Evolutionary conservation across 1,284 basidiomycete genomes (phyloP).

Genomic region (Leccinum subrobustum): DNA sequence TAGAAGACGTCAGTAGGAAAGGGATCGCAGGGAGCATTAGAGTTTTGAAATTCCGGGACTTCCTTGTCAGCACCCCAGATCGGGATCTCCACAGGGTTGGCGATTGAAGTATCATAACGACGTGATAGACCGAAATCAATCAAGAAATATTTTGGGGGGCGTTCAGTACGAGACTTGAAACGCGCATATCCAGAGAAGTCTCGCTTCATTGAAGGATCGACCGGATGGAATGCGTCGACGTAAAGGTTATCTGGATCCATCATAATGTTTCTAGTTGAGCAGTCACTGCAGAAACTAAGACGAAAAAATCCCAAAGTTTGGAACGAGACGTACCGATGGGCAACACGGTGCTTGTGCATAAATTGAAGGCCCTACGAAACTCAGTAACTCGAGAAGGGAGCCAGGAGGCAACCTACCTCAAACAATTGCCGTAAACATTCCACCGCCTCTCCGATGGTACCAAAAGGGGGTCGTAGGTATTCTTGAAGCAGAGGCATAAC

Average conservation of each 20-base stretch:
- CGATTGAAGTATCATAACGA: slow-evolving; percentile 22
- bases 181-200: slow-evolving; percentile 23
- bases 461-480: background rate
- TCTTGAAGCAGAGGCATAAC: too few relatives aligned
- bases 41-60: slow-evolving; percentile 23
- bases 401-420: background rate
- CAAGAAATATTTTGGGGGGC: slow-evolving; percentile 35
- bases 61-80: slow-evolving; percentile 26
- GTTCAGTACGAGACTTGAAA: slow-evolving; percentile 27
- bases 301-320: too few relatives aligned
- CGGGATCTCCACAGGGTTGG: slow-evolving; percentile 19
- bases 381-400: too few relatives aligned
- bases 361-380: slow-evolving; percentile 19
- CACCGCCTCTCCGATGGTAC: slow-evolving; percentile 34
- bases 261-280: slow-evolving; percentile 35
- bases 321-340: slow-evolving; percentile 13
- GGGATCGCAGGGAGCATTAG: slow-evolving; percentile 29
- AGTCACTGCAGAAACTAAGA: slow-evolving; percentile 10
- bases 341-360: slow-evolving; percentile 25
- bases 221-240: slow-evolving; percentile 28
- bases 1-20: slow-evolving; percentile 40
- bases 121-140: slow-evolving; percentile 42
- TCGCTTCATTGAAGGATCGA: slow-evolving; percentile 9
- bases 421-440: slow-evolving; percentile 25
- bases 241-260: slow-evolving; percentile 33